Evolutionary conservation across 306 rosid genomes (phyloP).

Genomic region (Luffa acutangula): DNA sequence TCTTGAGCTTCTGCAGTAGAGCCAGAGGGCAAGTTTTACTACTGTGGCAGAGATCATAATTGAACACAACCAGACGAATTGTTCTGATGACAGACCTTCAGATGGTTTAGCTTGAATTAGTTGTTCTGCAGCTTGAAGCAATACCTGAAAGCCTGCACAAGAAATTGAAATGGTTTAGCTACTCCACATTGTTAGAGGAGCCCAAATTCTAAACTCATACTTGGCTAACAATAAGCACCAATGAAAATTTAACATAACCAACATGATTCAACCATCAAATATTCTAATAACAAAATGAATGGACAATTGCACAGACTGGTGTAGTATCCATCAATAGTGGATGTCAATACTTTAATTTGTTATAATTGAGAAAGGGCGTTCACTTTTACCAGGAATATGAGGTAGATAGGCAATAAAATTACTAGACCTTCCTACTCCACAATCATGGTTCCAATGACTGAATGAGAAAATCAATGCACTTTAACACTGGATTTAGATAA

Average conservation of each 20-base stretch:
- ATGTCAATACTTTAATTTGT: neutral
- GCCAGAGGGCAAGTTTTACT: conserved; percentile 79
- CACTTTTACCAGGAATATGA: neutral
- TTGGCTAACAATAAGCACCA: neutral
- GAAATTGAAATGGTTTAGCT: conserved; percentile 7
- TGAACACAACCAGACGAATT: conserved; percentile 53
- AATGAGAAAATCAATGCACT: neutral
- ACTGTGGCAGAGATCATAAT: conserved; percentile 71
- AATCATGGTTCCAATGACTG: neutral
- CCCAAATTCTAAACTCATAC: neutral
- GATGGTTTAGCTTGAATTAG: conserved; percentile 34
- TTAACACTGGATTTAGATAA: conserved; percentile 4
- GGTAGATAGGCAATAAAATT: neutral
- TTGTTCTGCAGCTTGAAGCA: conserved; percentile 58
- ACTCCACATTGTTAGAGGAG: neutral
- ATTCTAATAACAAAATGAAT: neutral
- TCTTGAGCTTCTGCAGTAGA: conserved; percentile 70
- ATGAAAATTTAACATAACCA: neutral
- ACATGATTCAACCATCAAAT: neutral
- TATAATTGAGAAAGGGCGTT: neutral
- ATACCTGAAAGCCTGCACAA: conserved; percentile 77
- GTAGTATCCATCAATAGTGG: neutral
- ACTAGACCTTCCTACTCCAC: neutral
- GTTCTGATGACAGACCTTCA: conserved; percentile 40
- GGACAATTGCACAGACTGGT: neutral